Conservation (phyloP, 169 alveolate genomes). For the Cystoisospora suis region DNA sequence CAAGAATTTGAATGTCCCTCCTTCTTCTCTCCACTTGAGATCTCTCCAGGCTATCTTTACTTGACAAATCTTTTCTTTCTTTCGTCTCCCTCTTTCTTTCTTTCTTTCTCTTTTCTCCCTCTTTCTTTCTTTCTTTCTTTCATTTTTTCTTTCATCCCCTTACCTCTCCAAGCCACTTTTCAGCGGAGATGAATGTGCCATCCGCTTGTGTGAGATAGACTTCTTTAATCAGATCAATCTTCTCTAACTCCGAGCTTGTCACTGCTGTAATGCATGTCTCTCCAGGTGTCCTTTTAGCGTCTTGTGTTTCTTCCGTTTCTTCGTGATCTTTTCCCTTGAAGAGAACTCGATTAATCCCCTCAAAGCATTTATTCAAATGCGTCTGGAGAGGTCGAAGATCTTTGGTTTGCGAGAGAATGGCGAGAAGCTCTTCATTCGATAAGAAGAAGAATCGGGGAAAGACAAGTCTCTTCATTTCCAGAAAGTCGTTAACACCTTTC, state of each 20-base stretch:
- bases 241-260: slow-evolving; percentile 89
- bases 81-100: too few relatives aligned
- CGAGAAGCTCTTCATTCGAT: slow-evolving; percentile 93
- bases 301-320: too few relatives aligned
- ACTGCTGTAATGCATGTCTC: slow-evolving; percentile 81
- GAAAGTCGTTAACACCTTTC: slow-evolving; percentile 89
- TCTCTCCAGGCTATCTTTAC: too few relatives aligned
- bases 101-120: too few relatives aligned
- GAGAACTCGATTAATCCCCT: slow-evolving; percentile 86
- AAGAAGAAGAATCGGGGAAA: slow-evolving; percentile 93
- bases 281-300: too few relatives aligned
- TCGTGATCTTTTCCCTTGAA: slow-evolving; percentile 71
- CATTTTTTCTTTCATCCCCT: slow-evolving; percentile 39
- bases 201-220: slow-evolving; percentile 70
- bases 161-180: neutral
- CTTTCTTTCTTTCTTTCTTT: too few relatives aligned
- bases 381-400: slow-evolving; percentile 91
- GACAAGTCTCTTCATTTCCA: slow-evolving; percentile 86
- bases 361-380: slow-evolving; percentile 93
- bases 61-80: too few relatives aligned
- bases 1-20: too few relatives aligned
- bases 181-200: slow-evolving; percentile 42
- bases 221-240: slow-evolving; percentile 78
- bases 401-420: slow-evolving; percentile 92
- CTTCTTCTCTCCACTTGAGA: too few relatives aligned